Evolutionary conservation across 2,329 filamentous ascomycete species (phyloP), one percentile per base, ranked within the genome.

Genomic region (Phaeoacremonium minimum): DNA sequence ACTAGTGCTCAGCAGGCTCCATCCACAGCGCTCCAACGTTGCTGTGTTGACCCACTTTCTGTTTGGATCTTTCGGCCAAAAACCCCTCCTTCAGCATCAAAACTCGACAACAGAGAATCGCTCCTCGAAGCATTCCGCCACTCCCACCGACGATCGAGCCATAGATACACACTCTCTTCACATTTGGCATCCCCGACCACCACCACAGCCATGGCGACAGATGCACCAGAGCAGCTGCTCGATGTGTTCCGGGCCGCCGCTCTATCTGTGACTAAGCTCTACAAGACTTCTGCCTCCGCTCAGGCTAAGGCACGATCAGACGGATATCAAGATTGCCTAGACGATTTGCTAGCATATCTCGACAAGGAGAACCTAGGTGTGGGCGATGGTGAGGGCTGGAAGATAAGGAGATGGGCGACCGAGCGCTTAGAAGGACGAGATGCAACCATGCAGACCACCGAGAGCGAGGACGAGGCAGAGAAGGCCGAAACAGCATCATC

Each of bases 261-360:
- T 15, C 73, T 96, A 20, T 95, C 89, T 6, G 90, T 97, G 37
- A 97, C 93, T 32, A 95, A 94, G 54, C 80, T 98, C 12, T 97
- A 97, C 69, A 96, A 95, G 64, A 90, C 83, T 28, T 91, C 91
- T 4, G 84, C 87, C 11, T 73, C 80, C 19, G 85, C 87, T 33
- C 83, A 93, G 57, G 73, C 83, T 33, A 82, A 83, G 51, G 81
- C 88, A 32, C 80, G 87, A 33, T 67, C 77, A 34, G 83, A 90
- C 28, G 93, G 93, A 17, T 97, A 96, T 51, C 90, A 96, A 58
- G 90, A 97, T 55, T 94, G 90, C 26, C 69, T 98, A 26, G 88
- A 96, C 46, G 91, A 97, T 48, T 69, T 98, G 5, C 66, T 96
- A n/a, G 64, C 73, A 13, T 94, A 95, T 48, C 67, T 97, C 36